A percentile compares a stretch with the other conserved stretches of the same genome.
These are phyloP conservation scores for Fusarium pilosicola DNA, from an alignment of 2,329 filamentous ascomycete species.

Conservation along the genomic window DNA sequence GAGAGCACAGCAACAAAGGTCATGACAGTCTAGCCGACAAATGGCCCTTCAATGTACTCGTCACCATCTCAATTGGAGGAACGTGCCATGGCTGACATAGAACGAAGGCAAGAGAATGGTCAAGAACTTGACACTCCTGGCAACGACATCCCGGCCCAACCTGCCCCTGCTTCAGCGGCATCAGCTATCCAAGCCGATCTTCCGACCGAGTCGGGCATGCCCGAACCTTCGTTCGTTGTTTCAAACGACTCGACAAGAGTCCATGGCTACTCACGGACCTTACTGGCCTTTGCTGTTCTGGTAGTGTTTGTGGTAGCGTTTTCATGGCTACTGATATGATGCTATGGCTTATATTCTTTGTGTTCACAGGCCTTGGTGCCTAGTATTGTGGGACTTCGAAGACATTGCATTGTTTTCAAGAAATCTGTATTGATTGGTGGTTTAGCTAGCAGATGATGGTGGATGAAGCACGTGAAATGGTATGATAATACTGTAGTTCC, in stretches of 20 bases:
- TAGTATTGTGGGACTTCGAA: background rate
- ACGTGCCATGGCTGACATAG: background rate
- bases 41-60: conserved; percentile 13
- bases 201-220: background rate
- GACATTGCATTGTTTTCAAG: background rate
- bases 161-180: background rate
- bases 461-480: conserved; percentile 30
- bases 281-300: background rate
- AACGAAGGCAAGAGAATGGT: background rate
- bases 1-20: conserved; percentile 32
- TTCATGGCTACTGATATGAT: background rate
- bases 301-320: background rate
- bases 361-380: background rate
- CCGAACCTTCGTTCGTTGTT: background rate
- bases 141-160: background rate
- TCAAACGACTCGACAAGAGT: background rate
- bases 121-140: background rate
- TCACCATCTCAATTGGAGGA: background rate
- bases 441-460: conserved; percentile 16
- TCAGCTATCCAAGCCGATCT: background rate
- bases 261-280: background rate
- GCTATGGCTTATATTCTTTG: background rate
- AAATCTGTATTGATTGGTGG: conserved; percentile 30
- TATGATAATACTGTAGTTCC: conserved; percentile 30
- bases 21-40: conserved; percentile 27